A percentile compares a stretch with the other conserved stretches of the same genome.
These are phyloP conservation scores for Poronia punctata DNA, from an alignment of 495 filamentous ascomycete species.

Conservation along the genomic window DNA sequence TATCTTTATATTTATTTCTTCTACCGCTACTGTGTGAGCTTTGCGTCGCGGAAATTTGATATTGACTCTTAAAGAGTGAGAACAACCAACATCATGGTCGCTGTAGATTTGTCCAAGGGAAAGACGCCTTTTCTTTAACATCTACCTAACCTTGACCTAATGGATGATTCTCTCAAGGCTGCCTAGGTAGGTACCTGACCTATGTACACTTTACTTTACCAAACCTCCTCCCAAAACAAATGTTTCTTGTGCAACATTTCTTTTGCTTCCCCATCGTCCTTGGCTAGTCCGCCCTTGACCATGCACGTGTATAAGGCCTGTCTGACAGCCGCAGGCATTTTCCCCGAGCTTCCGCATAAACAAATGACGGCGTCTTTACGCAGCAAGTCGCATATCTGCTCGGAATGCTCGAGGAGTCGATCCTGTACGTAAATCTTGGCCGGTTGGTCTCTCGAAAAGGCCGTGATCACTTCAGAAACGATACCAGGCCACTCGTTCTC, in stretches of 20 bases:
- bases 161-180: too few species aligned
- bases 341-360: slow-evolving; percentile 76
- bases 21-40: too few species aligned
- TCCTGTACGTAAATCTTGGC: slow-evolving; percentile 90
- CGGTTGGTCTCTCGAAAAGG: slow-evolving; percentile 65
- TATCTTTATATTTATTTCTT: too few species aligned
- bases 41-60: too few species aligned
- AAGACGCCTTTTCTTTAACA: too few species aligned
- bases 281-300: slow-evolving; percentile 20
- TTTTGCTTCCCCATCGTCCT: slow-evolving; percentile 22
- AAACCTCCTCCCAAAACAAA: slow-evolving; percentile 42
- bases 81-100: too few species aligned
- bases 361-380: slow-evolving; percentile 35
- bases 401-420: slow-evolving; percentile 55
- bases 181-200: too few species aligned
- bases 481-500: slow-evolving; percentile 59
- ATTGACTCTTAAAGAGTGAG: too few species aligned
- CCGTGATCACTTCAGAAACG: slow-evolving; percentile 51
- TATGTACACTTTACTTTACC: slow-evolving; percentile 28
- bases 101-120: too few species aligned
- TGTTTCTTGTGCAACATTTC: slow-evolving; percentile 19
- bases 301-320: slow-evolving; percentile 71
- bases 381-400: slow-evolving; percentile 53
- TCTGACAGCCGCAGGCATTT: slow-evolving; percentile 88
- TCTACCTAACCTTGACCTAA: too few species aligned